These are phyloP conservation scores for Fusarium protoensiforme DNA, from an alignment of 2,329 filamentous ascomycete species.

Conservation along the genomic window DNA sequence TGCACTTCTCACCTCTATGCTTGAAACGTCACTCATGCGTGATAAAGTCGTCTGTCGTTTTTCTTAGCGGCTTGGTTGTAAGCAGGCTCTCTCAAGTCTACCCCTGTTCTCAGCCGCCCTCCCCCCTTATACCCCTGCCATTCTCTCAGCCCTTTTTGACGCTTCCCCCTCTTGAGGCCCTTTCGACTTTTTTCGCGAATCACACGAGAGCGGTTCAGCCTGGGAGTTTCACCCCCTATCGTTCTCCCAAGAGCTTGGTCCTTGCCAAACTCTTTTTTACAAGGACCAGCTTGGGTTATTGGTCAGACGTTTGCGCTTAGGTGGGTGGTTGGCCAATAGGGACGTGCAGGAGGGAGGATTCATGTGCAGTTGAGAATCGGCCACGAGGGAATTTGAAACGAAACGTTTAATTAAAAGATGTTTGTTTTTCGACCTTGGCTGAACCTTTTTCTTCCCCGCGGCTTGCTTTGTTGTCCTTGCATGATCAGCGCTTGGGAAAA, in stretches of 20 bases:
- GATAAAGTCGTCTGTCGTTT: not conserved
- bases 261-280: not conserved
- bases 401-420: conserved; percentile 15
- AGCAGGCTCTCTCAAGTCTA: conserved; percentile 1
- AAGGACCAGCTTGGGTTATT: not conserved
- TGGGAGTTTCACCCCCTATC: conserved; percentile 2
- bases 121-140: not conserved
- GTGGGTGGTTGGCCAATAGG: not conserved
- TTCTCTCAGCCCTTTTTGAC: conserved; percentile 6
- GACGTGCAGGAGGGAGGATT: conserved; percentile 24
- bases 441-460: not conserved
- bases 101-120: conserved; percentile 14
- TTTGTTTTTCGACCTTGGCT: not conserved
- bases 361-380: conserved; percentile 21
- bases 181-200: conserved; percentile 7
- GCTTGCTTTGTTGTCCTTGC: conserved; percentile 25
- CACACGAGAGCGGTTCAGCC: not conserved
- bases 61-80: conserved; percentile 1
- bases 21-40: not conserved
- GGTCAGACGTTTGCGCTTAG: conserved; percentile 6
- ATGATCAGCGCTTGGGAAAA: not conserved
- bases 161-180: conserved; percentile 1
- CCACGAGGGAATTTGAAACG: conserved; percentile 4
- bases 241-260: not conserved
- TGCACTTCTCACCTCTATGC: not conserved